Conservation (phyloP, 78 protist species). For the Chrysochromulina tobinii region DNA sequence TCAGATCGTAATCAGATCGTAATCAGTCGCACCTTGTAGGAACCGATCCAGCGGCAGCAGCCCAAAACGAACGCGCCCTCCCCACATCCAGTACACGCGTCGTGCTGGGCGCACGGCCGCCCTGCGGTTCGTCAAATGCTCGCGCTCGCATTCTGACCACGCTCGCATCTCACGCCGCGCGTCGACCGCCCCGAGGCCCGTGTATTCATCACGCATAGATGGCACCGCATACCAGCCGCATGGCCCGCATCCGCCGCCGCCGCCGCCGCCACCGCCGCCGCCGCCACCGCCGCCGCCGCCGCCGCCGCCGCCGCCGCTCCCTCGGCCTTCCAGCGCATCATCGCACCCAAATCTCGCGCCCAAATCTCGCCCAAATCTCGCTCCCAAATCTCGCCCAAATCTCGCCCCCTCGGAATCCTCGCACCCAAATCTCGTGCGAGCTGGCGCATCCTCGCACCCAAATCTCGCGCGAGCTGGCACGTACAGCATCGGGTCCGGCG, state of each 20-base stretch:
- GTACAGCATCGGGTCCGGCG: not conserved
- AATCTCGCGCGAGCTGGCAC: not conserved
- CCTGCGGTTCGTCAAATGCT: not conserved
- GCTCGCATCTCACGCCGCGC: not conserved
- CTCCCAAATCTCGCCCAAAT: too few species aligned
- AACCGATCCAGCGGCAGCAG: not conserved
- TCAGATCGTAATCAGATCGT: too few species aligned
- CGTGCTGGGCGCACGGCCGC: not conserved
- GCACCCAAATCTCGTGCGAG: not conserved
- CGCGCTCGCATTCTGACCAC: not conserved
- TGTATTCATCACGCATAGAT: not conserved
- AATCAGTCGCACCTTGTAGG: not conserved
- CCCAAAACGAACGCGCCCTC: not conserved
- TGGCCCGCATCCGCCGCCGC: not conserved
- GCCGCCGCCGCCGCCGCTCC: not conserved
- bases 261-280: not conserved
- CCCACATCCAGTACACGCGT: constrained; percentile 2
- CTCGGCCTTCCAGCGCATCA: not conserved
- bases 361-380: too few species aligned
- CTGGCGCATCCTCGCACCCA: not conserved
- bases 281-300: not conserved
- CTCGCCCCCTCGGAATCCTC: too few species aligned
- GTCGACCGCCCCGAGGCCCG: not conserved
- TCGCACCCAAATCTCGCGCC: too few species aligned
- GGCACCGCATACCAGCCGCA: too few species aligned